These are phyloP conservation scores for Fusarium solani-melongenae DNA, from an alignment of 2,329 filamentous ascomycete genomes.

Conservation along the genomic window DNA sequence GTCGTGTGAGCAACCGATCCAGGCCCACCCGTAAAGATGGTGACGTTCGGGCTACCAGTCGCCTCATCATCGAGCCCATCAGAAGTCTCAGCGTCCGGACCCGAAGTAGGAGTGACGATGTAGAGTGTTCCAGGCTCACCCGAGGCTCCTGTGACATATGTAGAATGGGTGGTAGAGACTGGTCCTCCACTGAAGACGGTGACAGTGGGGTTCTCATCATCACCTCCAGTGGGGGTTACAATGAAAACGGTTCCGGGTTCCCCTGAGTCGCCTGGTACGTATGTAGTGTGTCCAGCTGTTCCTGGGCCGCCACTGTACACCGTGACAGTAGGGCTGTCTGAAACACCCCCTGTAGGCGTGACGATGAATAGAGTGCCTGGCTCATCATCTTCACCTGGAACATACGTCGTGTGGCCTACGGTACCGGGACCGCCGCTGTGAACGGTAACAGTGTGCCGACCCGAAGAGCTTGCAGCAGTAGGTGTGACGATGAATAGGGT, in stretches of 20 bases:
- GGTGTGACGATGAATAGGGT: not conserved
- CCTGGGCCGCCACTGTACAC: conserved; percentile 5
- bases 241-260: not conserved
- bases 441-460: not conserved
- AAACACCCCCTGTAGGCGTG: not conserved
- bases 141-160: not conserved
- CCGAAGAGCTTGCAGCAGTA: not conserved
- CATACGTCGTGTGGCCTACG: not conserved
- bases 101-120: conserved; percentile 11
- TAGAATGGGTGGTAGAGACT: not conserved
- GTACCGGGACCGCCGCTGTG: not conserved
- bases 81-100: not conserved
- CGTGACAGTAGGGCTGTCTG: not conserved
- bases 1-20: not conserved
- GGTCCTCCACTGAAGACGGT: not conserved
- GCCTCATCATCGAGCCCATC: not conserved
- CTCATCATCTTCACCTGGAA: conserved; percentile 5
- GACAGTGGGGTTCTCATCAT: not conserved
- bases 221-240: not conserved
- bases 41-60: not conserved
- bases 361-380: conserved; percentile 11
- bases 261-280: not conserved
- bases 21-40: conserved; percentile 6
- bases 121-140: conserved; percentile 4
- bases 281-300: not conserved